A percentile compares a stretch with the other conserved stretches of the same genome.
Evolutionary conservation across 805 yeast genomes (phyloP).

Genomic region (Dipodascus geniculatus): DNA sequence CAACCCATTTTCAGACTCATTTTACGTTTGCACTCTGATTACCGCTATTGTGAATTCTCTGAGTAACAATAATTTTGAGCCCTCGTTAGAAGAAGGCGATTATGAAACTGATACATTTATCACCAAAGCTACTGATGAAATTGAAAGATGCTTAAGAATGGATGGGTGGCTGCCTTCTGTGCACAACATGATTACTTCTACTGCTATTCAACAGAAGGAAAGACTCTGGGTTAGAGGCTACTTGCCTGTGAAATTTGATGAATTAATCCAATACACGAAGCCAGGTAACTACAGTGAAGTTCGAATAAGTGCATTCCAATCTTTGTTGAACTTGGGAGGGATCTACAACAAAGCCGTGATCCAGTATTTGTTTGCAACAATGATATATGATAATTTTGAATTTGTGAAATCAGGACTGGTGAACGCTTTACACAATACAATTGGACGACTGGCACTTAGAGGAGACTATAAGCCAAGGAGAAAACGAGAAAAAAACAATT

Average conservation of each 20-base stretch:
- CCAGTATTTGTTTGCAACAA: constrained; percentile 45
- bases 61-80: constrained; percentile 6
- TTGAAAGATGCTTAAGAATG: constrained; percentile 63
- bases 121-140: constrained; percentile 45
- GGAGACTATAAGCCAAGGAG: constrained; percentile 30
- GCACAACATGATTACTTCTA: constrained; percentile 40
- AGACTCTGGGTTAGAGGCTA: constrained; percentile 45
- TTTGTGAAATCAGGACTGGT: constrained; percentile 41
- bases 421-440: constrained; percentile 34
- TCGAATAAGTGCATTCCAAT: constrained; percentile 56
- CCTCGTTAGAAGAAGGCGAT: constrained; percentile 4
- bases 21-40: constrained; percentile 50
- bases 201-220: constrained; percentile 50
- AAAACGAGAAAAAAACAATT: constrained; percentile 18
- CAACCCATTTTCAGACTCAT: constrained; percentile 64
- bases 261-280: constrained; percentile 42
- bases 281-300: constrained; percentile 38
- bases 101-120: constrained; percentile 26
- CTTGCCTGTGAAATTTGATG: constrained; percentile 39
- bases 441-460: constrained; percentile 56
- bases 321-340: constrained; percentile 66
- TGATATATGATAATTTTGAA: constrained; percentile 44
- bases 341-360: constrained; percentile 51
- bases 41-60: constrained; percentile 37
- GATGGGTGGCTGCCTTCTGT: constrained; percentile 82